Conservation (phyloP, 139 green algal species). For the Ulvella scutata region DNA sequence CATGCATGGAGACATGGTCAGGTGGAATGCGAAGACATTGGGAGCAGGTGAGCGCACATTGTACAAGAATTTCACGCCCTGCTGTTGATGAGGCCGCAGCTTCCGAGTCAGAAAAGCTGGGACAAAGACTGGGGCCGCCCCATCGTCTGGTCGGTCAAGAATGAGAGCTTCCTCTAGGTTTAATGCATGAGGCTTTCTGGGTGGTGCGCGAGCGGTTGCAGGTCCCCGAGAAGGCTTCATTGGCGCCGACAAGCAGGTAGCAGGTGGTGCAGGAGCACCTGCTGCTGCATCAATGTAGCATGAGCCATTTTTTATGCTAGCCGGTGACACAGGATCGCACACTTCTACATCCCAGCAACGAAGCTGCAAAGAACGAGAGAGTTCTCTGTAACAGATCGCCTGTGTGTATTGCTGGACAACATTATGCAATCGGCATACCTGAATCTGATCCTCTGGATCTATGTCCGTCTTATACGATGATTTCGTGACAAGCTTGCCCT, state of each 20-base stretch:
- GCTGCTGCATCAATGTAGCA: neutral
- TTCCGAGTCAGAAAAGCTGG: constrained; percentile 42
- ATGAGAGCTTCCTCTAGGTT: neutral
- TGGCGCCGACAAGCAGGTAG: neutral
- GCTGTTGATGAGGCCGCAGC: constrained; percentile 41
- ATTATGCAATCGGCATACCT: neutral
- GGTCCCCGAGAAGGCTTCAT: neutral
- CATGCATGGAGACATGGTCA: neutral
- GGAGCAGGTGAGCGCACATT: constrained; percentile 28
- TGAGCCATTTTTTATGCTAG: neutral
- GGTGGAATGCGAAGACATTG: neutral
- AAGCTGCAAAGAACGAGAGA: neutral
- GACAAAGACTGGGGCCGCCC: constrained; percentile 32
- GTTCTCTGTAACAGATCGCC: neutral
- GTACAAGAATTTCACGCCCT: constrained; percentile 68
- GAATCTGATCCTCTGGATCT: neutral
- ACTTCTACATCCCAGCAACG: neutral
- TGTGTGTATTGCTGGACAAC: neutral
- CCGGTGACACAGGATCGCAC: neutral
- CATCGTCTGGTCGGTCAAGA: neutral
- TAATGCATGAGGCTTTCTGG: neutral
- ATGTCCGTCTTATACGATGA: neutral
- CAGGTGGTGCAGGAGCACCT: neutral
- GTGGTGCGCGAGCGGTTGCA: neutral
- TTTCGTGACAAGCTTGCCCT: neutral